Base-by-base conservation (phyloP, 129 eudicot species). In the Kitagawia praeruptora region DNA sequence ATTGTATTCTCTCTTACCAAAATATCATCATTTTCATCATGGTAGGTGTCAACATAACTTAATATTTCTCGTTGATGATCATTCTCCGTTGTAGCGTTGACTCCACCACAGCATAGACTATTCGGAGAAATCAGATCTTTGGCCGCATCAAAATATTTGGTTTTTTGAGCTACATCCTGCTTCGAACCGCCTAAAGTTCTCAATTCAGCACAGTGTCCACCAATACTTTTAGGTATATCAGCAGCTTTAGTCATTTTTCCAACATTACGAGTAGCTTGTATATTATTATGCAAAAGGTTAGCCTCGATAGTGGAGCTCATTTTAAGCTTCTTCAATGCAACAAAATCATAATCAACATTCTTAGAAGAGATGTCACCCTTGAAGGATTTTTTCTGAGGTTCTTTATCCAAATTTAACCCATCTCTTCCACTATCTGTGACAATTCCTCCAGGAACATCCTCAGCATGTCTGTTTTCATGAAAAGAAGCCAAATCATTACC, bases 1-100 rank as follows among this genome's bases (percentile, higher is more conserved):
- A 91, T 85, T 67, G 79, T 79, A 45, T 86, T 80, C 76, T 84
- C 89, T 82, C 80, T 81, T 40, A 69, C 78, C 16, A 84, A 87
- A 81, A 88, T 70, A 80, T 78, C 87, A 67, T 70, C 70, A 72
- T 74, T 77, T 82, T 84, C 84, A 77, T 86, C 84, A 70, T 80
- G 70, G 64, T 28, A 67, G 51, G 61, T 73, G 48, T 77, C 83
- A 72, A 46, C 49, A 46, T 11, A 46, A 11, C 15, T 46, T 46
- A 46, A 46, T 10, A 9, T 10, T 46, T 46, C 49, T 46, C 49
- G 49, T 46, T 46, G 49, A 46, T 46, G 49, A 46, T 11, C 49
- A 46, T 12, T 46, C 49, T 46, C 15, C 16, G 1, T 46, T 46
- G 15, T 46, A 1, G 15, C 49, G 0, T 46, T 46, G 49, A 46